phyloP scores from a whole-genome alignment of 2,329 filamentous ascomycete genomes.

The Sclerotinia spermophila region DNA sequence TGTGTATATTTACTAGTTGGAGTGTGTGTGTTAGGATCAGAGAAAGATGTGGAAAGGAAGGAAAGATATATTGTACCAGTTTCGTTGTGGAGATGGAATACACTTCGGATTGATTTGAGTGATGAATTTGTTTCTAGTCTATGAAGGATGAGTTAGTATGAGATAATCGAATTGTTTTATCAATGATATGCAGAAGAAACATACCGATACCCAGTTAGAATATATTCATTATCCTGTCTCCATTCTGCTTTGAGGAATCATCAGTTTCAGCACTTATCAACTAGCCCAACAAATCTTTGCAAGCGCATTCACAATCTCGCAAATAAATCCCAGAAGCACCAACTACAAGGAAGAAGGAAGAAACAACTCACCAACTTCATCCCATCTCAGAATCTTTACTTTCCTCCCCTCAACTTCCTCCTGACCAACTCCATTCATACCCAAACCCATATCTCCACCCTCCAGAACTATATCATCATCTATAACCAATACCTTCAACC shows the following conservation, averaged over 20 bases:
- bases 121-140: background rate
- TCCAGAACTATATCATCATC: background rate
- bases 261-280: background rate
- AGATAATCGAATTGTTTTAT: background rate
- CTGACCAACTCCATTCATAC: no score
- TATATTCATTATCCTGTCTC: background rate
- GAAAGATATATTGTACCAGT: background rate
- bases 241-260: background rate
- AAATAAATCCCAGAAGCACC: rapidly evolving
- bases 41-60: background rate
- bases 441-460: background rate
- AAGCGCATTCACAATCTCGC: background rate
- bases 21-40: background rate
- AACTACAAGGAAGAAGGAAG: background rate
- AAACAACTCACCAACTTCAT: background rate
- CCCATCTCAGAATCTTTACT: background rate
- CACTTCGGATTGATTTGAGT: background rate
- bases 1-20: conserved; percentile 37
- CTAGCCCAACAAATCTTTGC: background rate
- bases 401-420: background rate
- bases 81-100: conserved; percentile 9
- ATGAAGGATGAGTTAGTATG: background rate
- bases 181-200: background rate
- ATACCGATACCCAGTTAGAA: background rate
- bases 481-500: background rate